Conservation (phyloP, 2,329 filamentous ascomycete species). For the Cercospora beticola region DNA sequence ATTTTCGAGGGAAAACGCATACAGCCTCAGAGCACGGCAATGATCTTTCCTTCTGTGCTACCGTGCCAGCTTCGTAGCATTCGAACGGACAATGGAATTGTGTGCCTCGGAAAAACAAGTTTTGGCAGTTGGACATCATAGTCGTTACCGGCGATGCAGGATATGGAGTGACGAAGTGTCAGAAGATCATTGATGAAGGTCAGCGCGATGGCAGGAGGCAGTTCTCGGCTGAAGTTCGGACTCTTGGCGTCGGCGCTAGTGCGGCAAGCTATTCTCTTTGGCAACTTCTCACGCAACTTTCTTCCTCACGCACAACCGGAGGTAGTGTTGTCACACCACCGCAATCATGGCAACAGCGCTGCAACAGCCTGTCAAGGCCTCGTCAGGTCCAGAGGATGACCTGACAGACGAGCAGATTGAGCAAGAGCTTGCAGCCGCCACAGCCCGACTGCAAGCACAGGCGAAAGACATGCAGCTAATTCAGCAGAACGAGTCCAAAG, state of each 20-base stretch:
- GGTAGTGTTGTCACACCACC: slow-evolving; percentile 3
- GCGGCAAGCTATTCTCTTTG: slow-evolving; percentile 2
- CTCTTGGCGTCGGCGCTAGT: slow-evolving; percentile 2
- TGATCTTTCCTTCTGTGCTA: no score
- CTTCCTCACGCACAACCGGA: slow-evolving; percentile 1
- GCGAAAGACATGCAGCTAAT: slow-evolving; percentile 32
- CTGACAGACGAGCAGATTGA: slow-evolving; percentile 65
- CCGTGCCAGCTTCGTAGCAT: no score
- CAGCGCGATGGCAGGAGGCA: no score
- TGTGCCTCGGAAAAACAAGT: no score
- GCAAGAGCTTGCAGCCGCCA: slow-evolving; percentile 62
- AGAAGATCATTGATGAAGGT: no score
- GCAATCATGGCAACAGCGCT: slow-evolving; percentile 10
- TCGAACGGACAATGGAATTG: no score
- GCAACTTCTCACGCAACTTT: slow-evolving; percentile 1
- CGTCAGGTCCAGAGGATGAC: slow-evolving; percentile 33
- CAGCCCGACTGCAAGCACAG: slow-evolving; percentile 55
- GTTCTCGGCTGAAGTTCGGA: not conserved
- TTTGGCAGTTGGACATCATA: no score
- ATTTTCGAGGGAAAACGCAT: no score
- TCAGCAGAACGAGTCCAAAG: slow-evolving; percentile 24
- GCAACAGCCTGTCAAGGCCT: not conserved
- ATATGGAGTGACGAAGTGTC: no score
- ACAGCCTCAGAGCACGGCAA: no score
- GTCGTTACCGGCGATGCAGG: no score